A percentile compares a stretch with the other conserved stretches of the same genome.
These are phyloP conservation scores for Astrocystis sublimbata DNA, from an alignment of 495 filamentous ascomycete species.

Conservation along the genomic window DNA sequence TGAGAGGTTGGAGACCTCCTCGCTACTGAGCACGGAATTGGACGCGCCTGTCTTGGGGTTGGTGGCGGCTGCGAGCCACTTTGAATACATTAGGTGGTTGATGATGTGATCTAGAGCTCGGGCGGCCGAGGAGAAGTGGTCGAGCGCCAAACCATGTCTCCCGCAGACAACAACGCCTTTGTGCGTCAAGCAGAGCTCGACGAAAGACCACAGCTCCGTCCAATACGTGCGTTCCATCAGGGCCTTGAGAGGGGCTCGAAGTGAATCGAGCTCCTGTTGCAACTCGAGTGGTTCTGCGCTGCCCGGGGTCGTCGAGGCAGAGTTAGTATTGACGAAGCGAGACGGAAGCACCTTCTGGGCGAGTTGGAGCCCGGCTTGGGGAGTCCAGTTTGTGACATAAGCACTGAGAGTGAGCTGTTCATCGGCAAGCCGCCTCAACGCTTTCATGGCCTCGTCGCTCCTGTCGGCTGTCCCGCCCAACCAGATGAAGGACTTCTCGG, in stretches of 20 bases:
- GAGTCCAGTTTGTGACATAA: constrained; percentile 17
- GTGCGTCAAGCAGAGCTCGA: constrained; percentile 11
- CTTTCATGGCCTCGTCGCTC: constrained; percentile 18
- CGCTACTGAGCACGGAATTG: not conserved
- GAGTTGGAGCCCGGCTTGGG: constrained; percentile 11
- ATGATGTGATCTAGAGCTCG: constrained; percentile 21
- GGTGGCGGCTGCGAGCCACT: constrained; percentile 16
- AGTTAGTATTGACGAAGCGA: not conserved
- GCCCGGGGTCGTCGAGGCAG: not conserved
- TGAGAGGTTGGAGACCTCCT: constrained; percentile 19
- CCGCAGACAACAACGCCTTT: constrained; percentile 17
- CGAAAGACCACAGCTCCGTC: constrained; percentile 17
- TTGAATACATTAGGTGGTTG: constrained; percentile 18
- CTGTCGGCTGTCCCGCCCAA: constrained; percentile 9
- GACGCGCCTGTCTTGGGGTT: not conserved
- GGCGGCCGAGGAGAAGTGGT: constrained; percentile 15
- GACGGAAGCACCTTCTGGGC: constrained; percentile 17
- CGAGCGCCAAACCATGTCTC: constrained; percentile 10
- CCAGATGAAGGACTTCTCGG: constrained; percentile 15
- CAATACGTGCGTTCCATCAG: constrained; percentile 20
- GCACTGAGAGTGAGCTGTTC: constrained; percentile 20
- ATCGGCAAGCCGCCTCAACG: constrained; percentile 15
- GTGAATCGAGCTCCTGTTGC: constrained; percentile 18
- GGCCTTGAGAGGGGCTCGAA: constrained; percentile 15
- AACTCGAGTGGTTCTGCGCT: constrained; percentile 10